phyloP scores from a whole-genome alignment of 495 filamentous ascomycete species.

The Neurospora pannonica region DNA sequence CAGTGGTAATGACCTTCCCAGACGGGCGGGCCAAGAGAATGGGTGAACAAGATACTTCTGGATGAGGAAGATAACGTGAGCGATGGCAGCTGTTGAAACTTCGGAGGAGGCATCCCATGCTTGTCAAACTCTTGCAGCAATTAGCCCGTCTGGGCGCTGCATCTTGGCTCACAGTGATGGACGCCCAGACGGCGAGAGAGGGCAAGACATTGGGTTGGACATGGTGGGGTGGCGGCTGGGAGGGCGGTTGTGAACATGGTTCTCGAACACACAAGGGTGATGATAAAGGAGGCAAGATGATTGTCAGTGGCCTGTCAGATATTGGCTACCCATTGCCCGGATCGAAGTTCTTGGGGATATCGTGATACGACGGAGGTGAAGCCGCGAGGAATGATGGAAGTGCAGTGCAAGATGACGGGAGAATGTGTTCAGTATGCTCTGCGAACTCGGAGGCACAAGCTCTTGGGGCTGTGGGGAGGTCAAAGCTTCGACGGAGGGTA shows the following conservation, averaged over 20 bases:
- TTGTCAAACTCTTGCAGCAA: not conserved
- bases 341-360: not conserved
- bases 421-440: not conserved
- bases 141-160: not conserved
- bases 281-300: not conserved
- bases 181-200: not conserved
- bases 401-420: not conserved
- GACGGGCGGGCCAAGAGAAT: not conserved
- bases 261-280: not conserved
- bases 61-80: not conserved
- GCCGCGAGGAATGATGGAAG: not conserved
- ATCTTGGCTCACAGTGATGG: not conserved
- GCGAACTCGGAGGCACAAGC: not conserved
- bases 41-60: not conserved
- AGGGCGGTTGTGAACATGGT: not conserved
- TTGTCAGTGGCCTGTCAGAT: not conserved
- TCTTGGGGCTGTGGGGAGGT: not conserved
- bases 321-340: not conserved
- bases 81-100: not conserved
- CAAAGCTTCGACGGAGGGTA: not conserved
- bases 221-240: not conserved
- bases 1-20: not conserved
- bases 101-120: not conserved
- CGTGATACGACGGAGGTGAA: not conserved
- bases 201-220: not conserved